Evolutionary conservation across 345 rosid species (phyloP).

Genomic region (Odontarrhena argentea): DNA sequence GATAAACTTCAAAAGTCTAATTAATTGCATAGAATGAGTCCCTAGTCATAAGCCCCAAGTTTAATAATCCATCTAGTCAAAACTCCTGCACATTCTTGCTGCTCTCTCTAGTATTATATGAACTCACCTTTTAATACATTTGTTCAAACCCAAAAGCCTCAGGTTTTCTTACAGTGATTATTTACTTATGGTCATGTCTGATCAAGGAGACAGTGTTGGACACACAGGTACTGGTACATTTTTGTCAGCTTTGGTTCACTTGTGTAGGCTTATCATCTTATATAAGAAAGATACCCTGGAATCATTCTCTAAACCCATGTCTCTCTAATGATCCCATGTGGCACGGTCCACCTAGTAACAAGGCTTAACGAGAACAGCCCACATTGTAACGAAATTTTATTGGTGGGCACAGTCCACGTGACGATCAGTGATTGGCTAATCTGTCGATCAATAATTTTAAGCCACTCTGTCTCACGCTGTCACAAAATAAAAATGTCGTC

Average conservation of each 20-base stretch:
- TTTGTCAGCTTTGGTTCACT: constrained; percentile 70
- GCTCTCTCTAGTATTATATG: background rate
- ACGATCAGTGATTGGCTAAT: constrained; percentile 14
- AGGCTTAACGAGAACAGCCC: constrained; percentile 2
- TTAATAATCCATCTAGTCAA: constrained; percentile 24
- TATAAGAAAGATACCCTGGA: background rate
- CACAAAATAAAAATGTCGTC: constrained; percentile 44
- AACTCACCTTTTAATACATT: background rate
- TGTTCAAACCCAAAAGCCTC: background rate
- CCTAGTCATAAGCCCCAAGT: background rate
- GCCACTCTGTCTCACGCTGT: constrained; percentile 69
- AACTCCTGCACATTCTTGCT: background rate
- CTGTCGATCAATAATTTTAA: constrained; percentile 52
- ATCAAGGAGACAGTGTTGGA: constrained; percentile 39
- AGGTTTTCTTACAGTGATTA: constrained; percentile 30
- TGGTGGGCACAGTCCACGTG: constrained; percentile 19
- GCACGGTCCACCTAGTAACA: constrained; percentile 32
- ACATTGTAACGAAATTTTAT: constrained; percentile 1
- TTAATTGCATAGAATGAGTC: no score
- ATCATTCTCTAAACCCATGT: background rate
- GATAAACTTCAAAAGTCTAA: no score
- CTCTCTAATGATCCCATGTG: constrained; percentile 31
- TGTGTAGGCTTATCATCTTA: constrained; percentile 46
- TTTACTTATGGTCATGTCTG: constrained; percentile 37
- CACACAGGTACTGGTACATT: constrained; percentile 56